Percentiles rank a stretch among this genome's conserved stretches.
Evolutionary conservation across 208 protist species (phyloP).

Genomic region (Trypanosoma brucei): DNA sequence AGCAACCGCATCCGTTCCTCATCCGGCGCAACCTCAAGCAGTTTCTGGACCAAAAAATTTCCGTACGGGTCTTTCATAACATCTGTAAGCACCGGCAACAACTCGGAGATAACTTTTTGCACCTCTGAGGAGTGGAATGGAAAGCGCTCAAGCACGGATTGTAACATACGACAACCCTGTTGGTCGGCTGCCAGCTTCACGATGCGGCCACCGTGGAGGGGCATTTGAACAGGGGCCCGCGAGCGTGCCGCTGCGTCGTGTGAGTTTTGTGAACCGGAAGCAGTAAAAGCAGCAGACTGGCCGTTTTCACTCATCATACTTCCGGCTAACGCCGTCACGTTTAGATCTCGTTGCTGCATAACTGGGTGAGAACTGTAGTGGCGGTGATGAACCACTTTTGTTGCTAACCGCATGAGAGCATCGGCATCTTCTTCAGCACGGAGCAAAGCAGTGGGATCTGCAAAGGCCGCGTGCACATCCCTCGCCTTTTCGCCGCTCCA

Average conservation of each 20-base stretch:
- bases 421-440: not conserved
- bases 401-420: not conserved
- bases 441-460: not conserved
- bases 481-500: not conserved
- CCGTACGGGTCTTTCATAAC: conserved; percentile 96
- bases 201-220: conserved; percentile 4
- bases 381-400: not conserved
- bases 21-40: conserved; percentile 63
- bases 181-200: conserved; percentile 42
- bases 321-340: no score
- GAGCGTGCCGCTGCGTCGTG: not conserved
- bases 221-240: conserved; percentile 3
- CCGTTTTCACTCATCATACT: not conserved
- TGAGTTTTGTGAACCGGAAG: not conserved
- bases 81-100: conserved; percentile 46
- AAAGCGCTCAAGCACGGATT: conserved; percentile 50
- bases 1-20: conserved; percentile 50
- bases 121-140: conserved; percentile 24
- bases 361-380: not conserved
- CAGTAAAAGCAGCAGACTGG: not conserved
- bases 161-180: conserved; percentile 59
- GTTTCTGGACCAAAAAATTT: conserved; percentile 96
- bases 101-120: conserved; percentile 36
- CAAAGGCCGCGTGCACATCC: not conserved
- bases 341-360: not conserved